Conservation (phyloP, 2,329 filamentous ascomycete genomes). For the Parascedosporium putredinis region DNA sequence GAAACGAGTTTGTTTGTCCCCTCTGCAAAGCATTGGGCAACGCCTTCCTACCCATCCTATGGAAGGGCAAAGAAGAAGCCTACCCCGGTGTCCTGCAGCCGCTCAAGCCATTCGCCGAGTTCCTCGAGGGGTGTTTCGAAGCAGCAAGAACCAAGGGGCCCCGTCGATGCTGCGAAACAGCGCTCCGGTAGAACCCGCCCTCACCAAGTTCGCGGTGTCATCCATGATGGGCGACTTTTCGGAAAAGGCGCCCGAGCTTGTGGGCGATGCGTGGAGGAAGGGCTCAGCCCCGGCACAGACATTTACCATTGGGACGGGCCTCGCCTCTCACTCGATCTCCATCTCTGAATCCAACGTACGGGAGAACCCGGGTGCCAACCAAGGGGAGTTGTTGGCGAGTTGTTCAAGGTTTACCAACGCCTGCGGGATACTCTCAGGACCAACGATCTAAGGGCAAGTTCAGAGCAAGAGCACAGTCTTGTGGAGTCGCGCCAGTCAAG, state of each 20-base stretch:
- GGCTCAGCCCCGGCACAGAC: background rate
- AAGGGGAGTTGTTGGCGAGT: slow-evolving; percentile 34
- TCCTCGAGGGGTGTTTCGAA: slow-evolving; percentile 50
- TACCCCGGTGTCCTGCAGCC: slow-evolving; percentile 64
- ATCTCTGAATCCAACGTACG: slow-evolving; percentile 25
- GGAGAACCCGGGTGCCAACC: slow-evolving; percentile 14
- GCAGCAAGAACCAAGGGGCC: slow-evolving; percentile 21
- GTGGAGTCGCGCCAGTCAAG: slow-evolving; percentile 32
- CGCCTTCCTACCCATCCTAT: slow-evolving; percentile 85
- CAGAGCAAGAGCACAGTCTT: slow-evolving; percentile 20
- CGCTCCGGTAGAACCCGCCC: background rate
- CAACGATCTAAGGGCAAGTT: slow-evolving; percentile 38
- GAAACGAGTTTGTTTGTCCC: slow-evolving; percentile 90
- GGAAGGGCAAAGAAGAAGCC: slow-evolving; percentile 82
- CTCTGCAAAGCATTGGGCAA: slow-evolving; percentile 96
- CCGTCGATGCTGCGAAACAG: background rate
- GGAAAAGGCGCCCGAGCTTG: slow-evolving; percentile 4
- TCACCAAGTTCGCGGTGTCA: background rate
- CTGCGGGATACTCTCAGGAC: slow-evolving; percentile 47
- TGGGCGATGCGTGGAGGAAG: slow-evolving; percentile 5
- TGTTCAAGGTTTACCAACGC: slow-evolving; percentile 51
- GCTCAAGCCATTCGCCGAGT: slow-evolving; percentile 52
- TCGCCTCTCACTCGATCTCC: slow-evolving; percentile 12
- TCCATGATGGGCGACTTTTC: slow-evolving; percentile 4
- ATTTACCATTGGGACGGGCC: slow-evolving; percentile 5